These are phyloP conservation scores for Piromyces finnis DNA, from an alignment of 192 early-diverging fungal species.

Conservation along the genomic window DNA sequence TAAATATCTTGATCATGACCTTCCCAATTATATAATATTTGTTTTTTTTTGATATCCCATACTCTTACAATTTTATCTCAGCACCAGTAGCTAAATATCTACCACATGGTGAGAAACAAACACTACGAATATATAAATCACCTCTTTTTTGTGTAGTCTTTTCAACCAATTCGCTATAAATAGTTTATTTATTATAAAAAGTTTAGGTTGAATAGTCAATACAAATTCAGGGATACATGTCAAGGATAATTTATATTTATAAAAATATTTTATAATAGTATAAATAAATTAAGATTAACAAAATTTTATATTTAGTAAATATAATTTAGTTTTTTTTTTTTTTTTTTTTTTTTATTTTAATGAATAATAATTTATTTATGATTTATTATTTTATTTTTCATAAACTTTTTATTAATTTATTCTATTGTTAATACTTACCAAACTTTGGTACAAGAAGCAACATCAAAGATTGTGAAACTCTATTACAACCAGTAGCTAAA, in stretches of 20 bases:
- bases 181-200: not conserved
- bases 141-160: slow-evolving; percentile 51
- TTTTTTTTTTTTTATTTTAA: too few relatives aligned
- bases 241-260: too few relatives aligned
- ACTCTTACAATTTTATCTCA: slow-evolving; percentile 88
- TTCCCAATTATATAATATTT: slow-evolving; percentile 21
- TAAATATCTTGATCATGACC: slow-evolving; percentile 97
- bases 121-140: slow-evolving; percentile 90
- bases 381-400: too few relatives aligned
- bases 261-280: too few relatives aligned
- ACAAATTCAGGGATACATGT: too few relatives aligned
- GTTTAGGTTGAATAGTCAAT: too few relatives aligned
- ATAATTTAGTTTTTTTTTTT: too few relatives aligned
- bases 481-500: slow-evolving; percentile 89
- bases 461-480: slow-evolving; percentile 76
- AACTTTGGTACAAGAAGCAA: slow-evolving; percentile 51
- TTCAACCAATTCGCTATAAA: slow-evolving; percentile 51
- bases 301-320: too few relatives aligned
- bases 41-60: slow-evolving; percentile 21
- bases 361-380: too few relatives aligned
- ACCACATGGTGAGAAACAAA: slow-evolving; percentile 88
- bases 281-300: too few relatives aligned
- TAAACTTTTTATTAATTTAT: too few relatives aligned
- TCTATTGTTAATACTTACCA: too few relatives aligned
- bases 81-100: slow-evolving; percentile 83